Percentiles rank a stretch among this genome's conserved stretches.
Evolutionary conservation across 2,329 filamentous ascomycete genomes (phyloP).

Genomic region (Setomelanomma holmii): DNA sequence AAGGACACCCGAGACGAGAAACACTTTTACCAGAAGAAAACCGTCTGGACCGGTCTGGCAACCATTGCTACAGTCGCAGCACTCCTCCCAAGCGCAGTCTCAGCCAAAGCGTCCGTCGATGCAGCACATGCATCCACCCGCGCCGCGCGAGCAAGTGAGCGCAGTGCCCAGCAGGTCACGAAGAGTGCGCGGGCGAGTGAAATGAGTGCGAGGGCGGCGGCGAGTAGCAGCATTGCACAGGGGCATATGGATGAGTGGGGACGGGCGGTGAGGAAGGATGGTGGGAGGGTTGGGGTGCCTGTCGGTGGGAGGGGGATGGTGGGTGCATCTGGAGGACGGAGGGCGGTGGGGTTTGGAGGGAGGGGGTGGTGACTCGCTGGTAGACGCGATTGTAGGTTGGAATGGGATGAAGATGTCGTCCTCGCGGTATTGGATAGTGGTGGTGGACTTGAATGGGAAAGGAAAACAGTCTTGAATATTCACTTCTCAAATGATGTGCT

Average conservation of each 20-base stretch:
- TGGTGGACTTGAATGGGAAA: no score
- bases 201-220: slow-evolving; percentile 1
- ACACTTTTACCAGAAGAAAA: slow-evolving; percentile 9
- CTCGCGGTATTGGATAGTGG: no score
- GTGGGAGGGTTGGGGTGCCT: background rate
- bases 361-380: background rate
- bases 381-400: no score
- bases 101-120: slow-evolving; percentile 1
- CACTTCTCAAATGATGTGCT: no score
- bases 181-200: slow-evolving; percentile 5
- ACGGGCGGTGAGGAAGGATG: slow-evolving; percentile 1
- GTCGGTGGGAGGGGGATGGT: background rate
- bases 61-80: slow-evolving; percentile 4
- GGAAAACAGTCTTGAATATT: no score
- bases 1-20: slow-evolving; percentile 1
- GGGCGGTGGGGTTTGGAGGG: background rate
- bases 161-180: slow-evolving; percentile 1
- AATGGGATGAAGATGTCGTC: no score
- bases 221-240: slow-evolving; percentile 3
- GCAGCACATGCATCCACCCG: slow-evolving; percentile 2
- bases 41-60: slow-evolving; percentile 2
- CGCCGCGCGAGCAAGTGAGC: slow-evolving; percentile 4
- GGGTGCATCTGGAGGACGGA: background rate
- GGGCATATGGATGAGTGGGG: slow-evolving; percentile 9
- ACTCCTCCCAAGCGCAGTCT: slow-evolving; percentile 1